Evolutionary conservation across 176 grass and related monocot species (phyloP).

Genomic region (Stipa capillata): DNA sequence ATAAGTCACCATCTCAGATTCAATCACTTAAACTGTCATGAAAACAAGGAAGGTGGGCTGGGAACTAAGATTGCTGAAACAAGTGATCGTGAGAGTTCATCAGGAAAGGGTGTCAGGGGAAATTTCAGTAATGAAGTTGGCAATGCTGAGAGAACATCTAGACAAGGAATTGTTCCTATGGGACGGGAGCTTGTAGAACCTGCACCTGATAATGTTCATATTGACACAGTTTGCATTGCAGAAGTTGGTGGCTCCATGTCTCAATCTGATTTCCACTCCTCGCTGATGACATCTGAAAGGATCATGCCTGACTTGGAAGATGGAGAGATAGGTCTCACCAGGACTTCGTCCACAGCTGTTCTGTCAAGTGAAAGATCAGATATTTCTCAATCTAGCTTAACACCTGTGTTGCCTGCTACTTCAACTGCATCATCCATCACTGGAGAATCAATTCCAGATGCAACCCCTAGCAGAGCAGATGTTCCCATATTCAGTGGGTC

Average conservation of each 20-base stretch:
- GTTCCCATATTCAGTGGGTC: constrained; percentile 23
- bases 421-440: constrained; percentile 11
- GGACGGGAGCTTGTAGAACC: constrained; percentile 15
- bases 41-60: constrained; percentile 21
- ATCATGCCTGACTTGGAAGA: constrained; percentile 8
- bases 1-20: constrained; percentile 39
- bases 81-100: constrained; percentile 21
- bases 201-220: constrained; percentile 1
- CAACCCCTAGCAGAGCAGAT: constrained; percentile 24
- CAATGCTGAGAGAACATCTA: neutral
- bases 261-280: constrained; percentile 6
- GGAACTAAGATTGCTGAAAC: constrained; percentile 26
- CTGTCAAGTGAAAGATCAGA: constrained; percentile 41
- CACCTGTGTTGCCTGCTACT: constrained; percentile 22
- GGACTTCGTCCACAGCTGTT: constrained; percentile 14
- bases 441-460: constrained; percentile 27
- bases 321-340: constrained; percentile 20
- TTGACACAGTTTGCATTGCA: neutral
- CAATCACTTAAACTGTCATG: constrained; percentile 17
- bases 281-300: constrained; percentile 22
- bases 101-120: constrained; percentile 19
- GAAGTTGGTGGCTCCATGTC: constrained; percentile 21
- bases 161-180: constrained; percentile 45
- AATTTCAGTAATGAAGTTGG: constrained; percentile 20
- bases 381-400: constrained; percentile 27